Percentiles rank a stretch among this genome's conserved stretches.
Evolutionary conservation across 1,284 basidiomycete species (phyloP).

Genomic region (Spongiforma sp.): DNA sequence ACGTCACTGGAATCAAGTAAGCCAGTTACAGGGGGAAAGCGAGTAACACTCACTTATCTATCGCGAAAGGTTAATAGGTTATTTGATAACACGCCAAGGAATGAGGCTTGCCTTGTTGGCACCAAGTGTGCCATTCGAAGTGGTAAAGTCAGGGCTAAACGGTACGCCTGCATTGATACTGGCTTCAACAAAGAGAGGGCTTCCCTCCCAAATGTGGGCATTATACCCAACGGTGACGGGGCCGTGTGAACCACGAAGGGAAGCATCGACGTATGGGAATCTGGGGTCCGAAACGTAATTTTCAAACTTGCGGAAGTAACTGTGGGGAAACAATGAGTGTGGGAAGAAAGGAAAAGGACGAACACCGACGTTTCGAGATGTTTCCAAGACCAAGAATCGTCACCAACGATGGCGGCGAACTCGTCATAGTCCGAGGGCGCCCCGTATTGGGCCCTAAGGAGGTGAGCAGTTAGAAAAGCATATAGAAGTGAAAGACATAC

Average conservation of each 20-base stretch:
- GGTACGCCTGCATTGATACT: constrained; percentile 35
- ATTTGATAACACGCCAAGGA: background rate
- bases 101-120: constrained; percentile 30
- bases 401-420: constrained; percentile 61
- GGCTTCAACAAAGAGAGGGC: constrained; percentile 33
- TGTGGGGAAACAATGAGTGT: constrained; percentile 5
- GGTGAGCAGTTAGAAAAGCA: constrained; percentile 7
- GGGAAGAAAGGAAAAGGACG: background rate
- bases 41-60: constrained; percentile 44
- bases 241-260: constrained; percentile 52
- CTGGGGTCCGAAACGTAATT: constrained; percentile 51
- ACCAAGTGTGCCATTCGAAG: constrained; percentile 36
- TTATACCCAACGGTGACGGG: constrained; percentile 49
- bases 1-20: constrained; percentile 56
- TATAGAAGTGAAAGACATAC: constrained; percentile 38
- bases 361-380: constrained; percentile 49
- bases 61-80: background rate
- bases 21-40: background rate
- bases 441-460: constrained; percentile 65
- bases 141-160: constrained; percentile 38
- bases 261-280: constrained; percentile 51
- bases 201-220: constrained; percentile 25
- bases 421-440: constrained; percentile 73
- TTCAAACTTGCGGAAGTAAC: constrained; percentile 67
- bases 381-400: constrained; percentile 67